A percentile compares a stretch with the other conserved stretches of the same genome.
These are phyloP conservation scores for Kalmusia sp. DNA, from an alignment of 2,329 filamentous ascomycete species.

Conservation along the genomic window DNA sequence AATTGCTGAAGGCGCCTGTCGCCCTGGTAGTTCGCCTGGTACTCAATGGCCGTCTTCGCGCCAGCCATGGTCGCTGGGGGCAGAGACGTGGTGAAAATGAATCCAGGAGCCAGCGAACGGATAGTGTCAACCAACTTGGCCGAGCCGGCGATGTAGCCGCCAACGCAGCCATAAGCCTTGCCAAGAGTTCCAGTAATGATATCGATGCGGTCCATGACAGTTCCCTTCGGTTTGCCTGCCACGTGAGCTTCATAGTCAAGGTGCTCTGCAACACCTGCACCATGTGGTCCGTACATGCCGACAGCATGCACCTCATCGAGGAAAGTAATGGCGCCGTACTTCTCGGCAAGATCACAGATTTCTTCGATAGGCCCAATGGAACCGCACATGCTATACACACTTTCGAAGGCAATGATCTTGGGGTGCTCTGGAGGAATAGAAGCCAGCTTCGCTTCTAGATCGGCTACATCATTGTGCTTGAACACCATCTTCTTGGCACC, in stretches of 20 bases:
- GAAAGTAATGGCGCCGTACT: conserved; percentile 97
- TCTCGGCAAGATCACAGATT: conserved; percentile 95
- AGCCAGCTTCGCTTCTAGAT: conserved; percentile 90
- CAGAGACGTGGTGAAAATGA: conserved; percentile 98
- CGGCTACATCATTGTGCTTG: conserved; percentile 92
- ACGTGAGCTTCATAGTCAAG: conserved; percentile 90
- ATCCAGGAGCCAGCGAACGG: conserved; percentile 91
- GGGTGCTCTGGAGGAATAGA: conserved; percentile 83
- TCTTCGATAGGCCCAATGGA: conserved; percentile 94
- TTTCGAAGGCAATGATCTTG: conserved; percentile 99
- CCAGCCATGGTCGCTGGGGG: conserved; percentile 97
- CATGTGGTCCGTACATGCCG: conserved; percentile 97
- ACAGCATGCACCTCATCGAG: conserved; percentile 98
- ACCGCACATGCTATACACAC: conserved; percentile 99
- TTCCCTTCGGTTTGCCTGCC: conserved; percentile 76
- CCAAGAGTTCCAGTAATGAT: conserved; percentile 98
- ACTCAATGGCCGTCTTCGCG: conserved; percentile 88
- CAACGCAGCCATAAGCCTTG: conserved; percentile 97
- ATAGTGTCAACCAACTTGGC: conserved; percentile 88
- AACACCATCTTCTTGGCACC: conserved; percentile 98
- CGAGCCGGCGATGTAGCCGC: conserved; percentile 95
- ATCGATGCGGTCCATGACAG: conserved; percentile 93
- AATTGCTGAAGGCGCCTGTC: conserved; percentile 93
- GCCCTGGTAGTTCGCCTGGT: conserved; percentile 83
- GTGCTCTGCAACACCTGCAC: conserved; percentile 96